Conservation (phyloP, 73 alveolate genomes). For the Breviolum minutum region DNA sequence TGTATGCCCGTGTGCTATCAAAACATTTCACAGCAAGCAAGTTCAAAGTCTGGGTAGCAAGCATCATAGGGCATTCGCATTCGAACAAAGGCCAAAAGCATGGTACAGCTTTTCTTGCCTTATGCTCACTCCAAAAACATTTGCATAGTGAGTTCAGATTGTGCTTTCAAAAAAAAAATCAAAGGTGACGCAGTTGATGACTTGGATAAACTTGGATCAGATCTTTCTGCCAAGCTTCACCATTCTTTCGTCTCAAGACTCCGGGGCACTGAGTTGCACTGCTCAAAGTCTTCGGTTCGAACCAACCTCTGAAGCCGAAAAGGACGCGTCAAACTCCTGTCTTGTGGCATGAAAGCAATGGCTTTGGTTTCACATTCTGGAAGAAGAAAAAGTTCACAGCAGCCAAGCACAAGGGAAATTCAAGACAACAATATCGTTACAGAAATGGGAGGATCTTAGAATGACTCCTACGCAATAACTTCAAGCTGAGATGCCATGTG, state of each 20-base stretch:
- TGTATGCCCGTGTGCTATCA: neutral
- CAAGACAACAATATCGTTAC: neutral
- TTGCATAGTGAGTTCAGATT: neutral
- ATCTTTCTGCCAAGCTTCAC: conserved; percentile 4
- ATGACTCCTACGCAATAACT: neutral
- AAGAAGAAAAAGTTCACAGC: neutral
- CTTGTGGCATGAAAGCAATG: too few species aligned
- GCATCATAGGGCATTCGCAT: conserved; percentile 60
- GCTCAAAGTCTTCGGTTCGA: neutral
- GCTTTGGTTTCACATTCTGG: too few species aligned
- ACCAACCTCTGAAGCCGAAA: neutral
- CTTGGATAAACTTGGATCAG: neutral
- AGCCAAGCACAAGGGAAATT: neutral
- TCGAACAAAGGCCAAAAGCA: conserved; percentile 58
- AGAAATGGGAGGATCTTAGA: neutral
- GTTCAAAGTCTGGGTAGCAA: neutral
- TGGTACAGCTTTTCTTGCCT: conserved; percentile 11
- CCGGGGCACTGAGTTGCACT: neutral
- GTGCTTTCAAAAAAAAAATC: neutral
- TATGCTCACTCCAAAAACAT: neutral
- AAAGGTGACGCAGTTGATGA: neutral
- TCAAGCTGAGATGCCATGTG: neutral
- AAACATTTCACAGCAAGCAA: neutral
- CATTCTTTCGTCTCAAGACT: neutral
- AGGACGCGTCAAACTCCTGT: neutral